phyloP scores from a whole-genome alignment of 208 protist species.

The Trypanosoma mega region DNA sequence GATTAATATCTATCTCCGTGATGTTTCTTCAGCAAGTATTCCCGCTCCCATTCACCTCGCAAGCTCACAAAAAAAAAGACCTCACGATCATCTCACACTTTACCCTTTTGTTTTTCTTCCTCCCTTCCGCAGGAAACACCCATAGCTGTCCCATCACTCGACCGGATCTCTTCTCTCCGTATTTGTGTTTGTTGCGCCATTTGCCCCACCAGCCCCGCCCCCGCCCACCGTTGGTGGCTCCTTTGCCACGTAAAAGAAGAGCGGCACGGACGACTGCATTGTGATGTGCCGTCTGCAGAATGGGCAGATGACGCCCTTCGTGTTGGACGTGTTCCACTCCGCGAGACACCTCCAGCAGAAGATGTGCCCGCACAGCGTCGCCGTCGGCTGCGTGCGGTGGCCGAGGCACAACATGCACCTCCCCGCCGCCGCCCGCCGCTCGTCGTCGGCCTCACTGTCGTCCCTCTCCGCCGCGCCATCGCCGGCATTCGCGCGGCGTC shows the following conservation, averaged over 20 bases:
- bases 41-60: too few species aligned
- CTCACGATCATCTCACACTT: too few species aligned
- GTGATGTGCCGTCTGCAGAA: constrained; percentile 86
- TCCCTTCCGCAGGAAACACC: too few species aligned
- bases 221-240: constrained; percentile 39
- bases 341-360: constrained; percentile 89
- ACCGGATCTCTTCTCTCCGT: too few species aligned
- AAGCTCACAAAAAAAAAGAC: too few species aligned
- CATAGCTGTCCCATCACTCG: too few species aligned
- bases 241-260: constrained; percentile 81
- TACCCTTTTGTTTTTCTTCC: too few species aligned
- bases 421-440: constrained; percentile 31
- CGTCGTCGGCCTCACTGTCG: constrained; percentile 54
- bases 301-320: constrained; percentile 74
- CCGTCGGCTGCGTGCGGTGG: constrained; percentile 69
- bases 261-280: constrained; percentile 67
- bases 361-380: constrained; percentile 81
- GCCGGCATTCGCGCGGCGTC: constrained; percentile 9
- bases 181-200: too few species aligned
- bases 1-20: too few species aligned
- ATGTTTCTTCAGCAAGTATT: too few species aligned
- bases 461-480: constrained; percentile 7
- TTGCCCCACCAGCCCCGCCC: too few species aligned
- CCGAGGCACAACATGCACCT: constrained; percentile 89
- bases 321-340: constrained; percentile 83